Evolutionary conservation across 2,329 filamentous ascomycete species (phyloP).

Genomic region (Talaromyces albobiverticillius): DNA sequence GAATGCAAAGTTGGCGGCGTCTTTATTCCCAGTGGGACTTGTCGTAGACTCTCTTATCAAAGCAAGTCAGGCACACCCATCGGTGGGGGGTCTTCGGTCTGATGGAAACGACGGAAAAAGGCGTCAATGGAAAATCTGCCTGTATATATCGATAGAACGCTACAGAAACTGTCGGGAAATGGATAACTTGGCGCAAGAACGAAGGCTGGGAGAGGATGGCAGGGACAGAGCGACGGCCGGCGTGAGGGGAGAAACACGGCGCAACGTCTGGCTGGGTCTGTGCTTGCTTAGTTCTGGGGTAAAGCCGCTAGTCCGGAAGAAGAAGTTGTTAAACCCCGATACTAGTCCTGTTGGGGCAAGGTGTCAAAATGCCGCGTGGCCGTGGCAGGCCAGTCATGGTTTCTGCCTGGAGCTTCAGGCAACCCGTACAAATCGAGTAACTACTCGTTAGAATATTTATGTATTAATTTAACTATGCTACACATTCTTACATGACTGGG

Average conservation of each 20-base stretch:
- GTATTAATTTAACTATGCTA: no score
- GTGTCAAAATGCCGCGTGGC: neutral
- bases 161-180: neutral
- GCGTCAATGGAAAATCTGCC: neutral
- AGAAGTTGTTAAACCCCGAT: neutral
- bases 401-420: no score
- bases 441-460: no score
- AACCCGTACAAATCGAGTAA: no score
- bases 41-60: neutral
- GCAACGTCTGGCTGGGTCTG: neutral
- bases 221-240: neutral
- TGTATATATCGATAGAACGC: neutral
- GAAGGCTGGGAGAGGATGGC: neutral
- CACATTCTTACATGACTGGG: neutral
- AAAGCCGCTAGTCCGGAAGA: neutral
- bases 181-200: neutral
- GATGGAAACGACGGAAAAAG: neutral
- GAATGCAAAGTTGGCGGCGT: neutral
- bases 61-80: neutral
- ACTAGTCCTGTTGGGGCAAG: neutral
- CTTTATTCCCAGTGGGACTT: neutral
- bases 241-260: neutral
- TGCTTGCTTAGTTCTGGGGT: neutral
- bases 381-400: slow-evolving; percentile 5
- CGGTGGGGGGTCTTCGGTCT: neutral